Percentiles rank a stretch among this genome's conserved stretches.
Conservation (phyloP, 2,329 filamentous ascomycete genomes). For the Hypoxylon sp. region DNA sequence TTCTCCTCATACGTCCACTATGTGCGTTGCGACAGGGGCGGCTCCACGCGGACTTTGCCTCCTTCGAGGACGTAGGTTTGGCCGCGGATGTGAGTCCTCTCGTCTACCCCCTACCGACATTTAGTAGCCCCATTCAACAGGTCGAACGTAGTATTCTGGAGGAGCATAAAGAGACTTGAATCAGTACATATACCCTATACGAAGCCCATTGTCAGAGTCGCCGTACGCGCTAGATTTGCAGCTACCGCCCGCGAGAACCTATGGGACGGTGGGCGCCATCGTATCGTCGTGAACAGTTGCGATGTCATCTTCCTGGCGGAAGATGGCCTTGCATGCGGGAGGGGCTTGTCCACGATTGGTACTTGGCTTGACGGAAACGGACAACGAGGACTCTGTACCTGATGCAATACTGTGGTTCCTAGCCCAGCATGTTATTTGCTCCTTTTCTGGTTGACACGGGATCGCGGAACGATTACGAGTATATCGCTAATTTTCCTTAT, state of each 20-base stretch:
- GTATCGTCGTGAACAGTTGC: constrained; percentile 43
- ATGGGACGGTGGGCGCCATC: constrained; percentile 51
- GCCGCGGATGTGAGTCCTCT: constrained; percentile 56
- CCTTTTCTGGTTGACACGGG: too few relatives aligned
- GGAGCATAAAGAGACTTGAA: constrained; percentile 57
- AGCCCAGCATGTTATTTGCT: too few relatives aligned
- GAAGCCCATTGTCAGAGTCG: constrained; percentile 54
- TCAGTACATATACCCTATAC: too few relatives aligned
- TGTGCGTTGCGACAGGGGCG: constrained; percentile 52
- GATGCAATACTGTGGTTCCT: neutral
- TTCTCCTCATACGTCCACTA: constrained; percentile 52
- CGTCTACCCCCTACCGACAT: constrained; percentile 57
- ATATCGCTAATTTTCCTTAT: too few relatives aligned
- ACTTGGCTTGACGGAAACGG: neutral
- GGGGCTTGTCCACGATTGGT: constrained; percentile 40
- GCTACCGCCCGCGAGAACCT: constrained; percentile 51
- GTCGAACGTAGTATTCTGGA: constrained; percentile 57
- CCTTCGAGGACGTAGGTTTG: constrained; percentile 55
- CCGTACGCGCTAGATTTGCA: constrained; percentile 60
- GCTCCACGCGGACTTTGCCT: constrained; percentile 57
- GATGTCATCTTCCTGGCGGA: constrained; percentile 44
- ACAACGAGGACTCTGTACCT: neutral
- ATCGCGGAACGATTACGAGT: too few relatives aligned
- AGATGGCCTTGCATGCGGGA: constrained; percentile 46
- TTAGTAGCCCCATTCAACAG: constrained; percentile 54